Conservation (phyloP, 768 basidiomycete species). For the Boletus barrowsii region DNA sequence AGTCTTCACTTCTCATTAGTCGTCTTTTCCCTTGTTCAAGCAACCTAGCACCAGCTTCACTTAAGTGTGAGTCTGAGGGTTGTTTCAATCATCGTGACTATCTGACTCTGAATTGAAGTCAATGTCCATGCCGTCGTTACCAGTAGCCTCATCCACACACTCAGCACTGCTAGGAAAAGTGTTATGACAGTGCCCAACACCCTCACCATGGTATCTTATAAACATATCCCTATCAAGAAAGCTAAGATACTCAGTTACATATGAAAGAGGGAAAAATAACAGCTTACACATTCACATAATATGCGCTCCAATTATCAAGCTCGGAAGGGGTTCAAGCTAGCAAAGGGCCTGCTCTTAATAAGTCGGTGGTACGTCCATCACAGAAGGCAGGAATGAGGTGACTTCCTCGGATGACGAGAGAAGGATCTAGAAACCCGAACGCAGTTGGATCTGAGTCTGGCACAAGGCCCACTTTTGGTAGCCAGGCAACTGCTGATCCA, state of each 20-base stretch:
- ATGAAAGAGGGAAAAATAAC: too few species aligned
- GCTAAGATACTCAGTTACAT: too few species aligned
- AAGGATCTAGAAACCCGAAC: slow-evolving; percentile 37
- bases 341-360: not conserved
- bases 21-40: too few species aligned
- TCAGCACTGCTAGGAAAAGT: not conserved
- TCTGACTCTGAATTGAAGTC: too few species aligned
- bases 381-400: slow-evolving; percentile 37
- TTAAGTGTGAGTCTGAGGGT: too few species aligned
- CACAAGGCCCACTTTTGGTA: slow-evolving; percentile 21
- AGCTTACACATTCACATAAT: slow-evolving; percentile 31
- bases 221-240: too few species aligned
- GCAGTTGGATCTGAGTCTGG: too few species aligned
- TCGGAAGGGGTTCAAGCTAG: not conserved
- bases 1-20: too few species aligned
- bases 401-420: slow-evolving; percentile 25
- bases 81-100: too few species aligned
- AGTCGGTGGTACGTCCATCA: slow-evolving; percentile 10
- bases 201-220: slow-evolving; percentile 24
- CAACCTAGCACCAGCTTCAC: too few species aligned
- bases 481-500: slow-evolving; percentile 7
- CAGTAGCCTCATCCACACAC: not conserved
- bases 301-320: slow-evolving; percentile 17
- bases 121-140: too few species aligned
- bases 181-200: slow-evolving; percentile 27